These are phyloP conservation scores for Psilocybe cyanescens DNA, from an alignment of 768 basidiomycete species.

Conservation along the genomic window DNA sequence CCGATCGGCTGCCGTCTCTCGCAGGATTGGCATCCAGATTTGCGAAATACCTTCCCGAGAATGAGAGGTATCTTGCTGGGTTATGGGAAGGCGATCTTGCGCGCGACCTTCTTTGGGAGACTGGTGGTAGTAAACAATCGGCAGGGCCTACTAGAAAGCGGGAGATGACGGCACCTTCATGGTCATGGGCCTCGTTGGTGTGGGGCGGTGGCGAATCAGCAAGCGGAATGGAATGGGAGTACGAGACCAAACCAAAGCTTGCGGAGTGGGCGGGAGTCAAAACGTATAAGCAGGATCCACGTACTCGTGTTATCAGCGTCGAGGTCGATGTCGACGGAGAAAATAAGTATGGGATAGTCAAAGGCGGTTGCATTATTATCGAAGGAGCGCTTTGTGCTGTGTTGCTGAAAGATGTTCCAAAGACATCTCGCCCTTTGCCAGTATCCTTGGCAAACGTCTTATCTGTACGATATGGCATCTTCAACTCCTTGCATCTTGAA, in stretches of 20 bases:
- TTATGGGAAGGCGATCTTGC: conserved; percentile 20
- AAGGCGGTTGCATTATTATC: conserved; percentile 8
- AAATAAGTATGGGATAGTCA: conserved; percentile 16
- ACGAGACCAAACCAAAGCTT: conserved; percentile 21
- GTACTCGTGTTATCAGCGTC: conserved; percentile 9
- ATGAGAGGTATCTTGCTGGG: conserved; percentile 19
- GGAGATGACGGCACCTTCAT: conserved; percentile 8
- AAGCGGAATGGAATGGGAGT: conserved; percentile 16
- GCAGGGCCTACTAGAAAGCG: conserved; percentile 11
- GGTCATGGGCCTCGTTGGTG: conserved; percentile 18
- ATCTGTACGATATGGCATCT: conserved; percentile 3
- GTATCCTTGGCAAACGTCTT: conserved; percentile 1
- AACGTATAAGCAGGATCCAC: conserved; percentile 16
- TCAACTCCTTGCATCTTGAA: conserved; percentile 18
- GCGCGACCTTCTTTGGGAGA: conserved; percentile 18
- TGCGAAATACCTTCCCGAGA: conserved; percentile 12
- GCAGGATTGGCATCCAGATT: conserved; percentile 18
- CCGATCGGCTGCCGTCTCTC: conserved; percentile 18
- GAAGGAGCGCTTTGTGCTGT: conserved; percentile 16
- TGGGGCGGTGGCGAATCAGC: conserved; percentile 14
- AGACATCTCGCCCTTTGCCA: neutral
- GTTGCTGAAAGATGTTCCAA: neutral
- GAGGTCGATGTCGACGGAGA: conserved; percentile 12
- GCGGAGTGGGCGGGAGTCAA: conserved; percentile 14
- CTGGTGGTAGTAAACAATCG: conserved; percentile 9